These are phyloP conservation scores for Vaccinium myrtillus DNA, from an alignment of 148 eudicot genomes.

Conservation along the genomic window DNA sequence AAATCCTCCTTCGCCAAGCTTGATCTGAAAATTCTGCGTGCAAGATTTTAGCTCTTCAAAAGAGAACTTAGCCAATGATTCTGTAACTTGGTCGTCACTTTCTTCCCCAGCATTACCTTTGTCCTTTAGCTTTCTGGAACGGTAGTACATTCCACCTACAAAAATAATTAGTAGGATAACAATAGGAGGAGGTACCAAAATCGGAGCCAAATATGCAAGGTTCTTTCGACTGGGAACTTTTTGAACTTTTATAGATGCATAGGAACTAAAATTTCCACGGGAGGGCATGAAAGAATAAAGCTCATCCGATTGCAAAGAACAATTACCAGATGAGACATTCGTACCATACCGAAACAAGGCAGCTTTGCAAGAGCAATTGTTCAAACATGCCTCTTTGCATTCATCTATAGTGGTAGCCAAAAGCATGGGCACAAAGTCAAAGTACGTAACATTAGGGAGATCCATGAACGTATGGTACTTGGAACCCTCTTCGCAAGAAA, in stretches of 20 bases:
- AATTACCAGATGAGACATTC: neutral
- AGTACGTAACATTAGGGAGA: slow-evolving; percentile 9
- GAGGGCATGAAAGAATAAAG: slow-evolving; percentile 11
- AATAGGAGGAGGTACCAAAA: slow-evolving; percentile 1
- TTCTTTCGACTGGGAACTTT: neutral
- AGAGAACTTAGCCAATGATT: slow-evolving; percentile 17
- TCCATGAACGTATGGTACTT: slow-evolving; percentile 12
- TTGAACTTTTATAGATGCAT: slow-evolving; percentile 27
- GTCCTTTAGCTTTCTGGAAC: neutral
- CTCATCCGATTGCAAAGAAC: slow-evolving; percentile 5
- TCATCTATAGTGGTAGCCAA: neutral
- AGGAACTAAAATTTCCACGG: neutral
- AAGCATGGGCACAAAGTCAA: neutral
- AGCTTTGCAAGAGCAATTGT: slow-evolving; percentile 8
- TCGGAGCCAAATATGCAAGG: neutral
- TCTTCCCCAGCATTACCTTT: neutral
- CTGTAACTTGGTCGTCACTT: slow-evolving; percentile 2
- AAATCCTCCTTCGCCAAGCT: slow-evolving; percentile 31
- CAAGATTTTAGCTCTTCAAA: slow-evolving; percentile 7
- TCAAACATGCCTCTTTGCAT: slow-evolving; percentile 15
- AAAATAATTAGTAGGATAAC: neutral
- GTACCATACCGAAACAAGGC: neutral
- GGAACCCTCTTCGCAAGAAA: slow-evolving; percentile 8
- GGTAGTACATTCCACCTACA: neutral
- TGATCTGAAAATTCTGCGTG: slow-evolving; percentile 21